These are phyloP conservation scores for Candida takata DNA, from an alignment of 805 yeast species.

Conservation along the genomic window DNA sequence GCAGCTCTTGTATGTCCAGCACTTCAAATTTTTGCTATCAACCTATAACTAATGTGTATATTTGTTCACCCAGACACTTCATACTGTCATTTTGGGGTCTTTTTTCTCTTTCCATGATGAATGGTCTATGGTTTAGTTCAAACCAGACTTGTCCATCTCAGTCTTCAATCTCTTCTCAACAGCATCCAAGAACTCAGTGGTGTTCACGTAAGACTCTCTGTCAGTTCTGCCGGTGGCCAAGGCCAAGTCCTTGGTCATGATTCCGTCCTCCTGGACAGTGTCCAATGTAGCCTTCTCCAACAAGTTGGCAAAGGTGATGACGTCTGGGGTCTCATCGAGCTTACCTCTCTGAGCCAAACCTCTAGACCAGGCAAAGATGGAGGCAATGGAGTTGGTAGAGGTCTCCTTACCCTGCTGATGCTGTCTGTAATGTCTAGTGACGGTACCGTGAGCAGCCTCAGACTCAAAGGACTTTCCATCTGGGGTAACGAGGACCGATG, in stretches of 20 bases:
- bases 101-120: too few species aligned
- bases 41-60: constrained; percentile 1
- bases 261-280: constrained; percentile 75
- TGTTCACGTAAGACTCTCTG: constrained; percentile 76
- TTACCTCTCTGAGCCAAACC: constrained; percentile 91
- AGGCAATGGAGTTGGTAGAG: constrained; percentile 94
- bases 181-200: constrained; percentile 78
- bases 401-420: constrained; percentile 97
- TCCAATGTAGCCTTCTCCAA: constrained; percentile 82
- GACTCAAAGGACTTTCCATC: constrained; percentile 93
- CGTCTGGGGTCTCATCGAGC: constrained; percentile 81
- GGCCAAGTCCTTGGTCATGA: constrained; percentile 96
- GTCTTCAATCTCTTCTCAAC: constrained; percentile 53
- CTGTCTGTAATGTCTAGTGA: constrained; percentile 93
- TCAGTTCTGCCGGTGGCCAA: constrained; percentile 82
- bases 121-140: constrained; percentile 4
- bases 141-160: constrained; percentile 21
- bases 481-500: constrained; percentile 88
- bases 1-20: constrained; percentile 17
- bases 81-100: too few species aligned
- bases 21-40: constrained; percentile 21
- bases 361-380: constrained; percentile 95
- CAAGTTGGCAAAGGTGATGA: constrained; percentile 66
- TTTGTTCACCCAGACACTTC: constrained; percentile 1
- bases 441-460: constrained; percentile 99